phyloP scores from a whole-genome alignment of 1,284 basidiomycete species.

The Mycocalia duriaeana region DNA sequence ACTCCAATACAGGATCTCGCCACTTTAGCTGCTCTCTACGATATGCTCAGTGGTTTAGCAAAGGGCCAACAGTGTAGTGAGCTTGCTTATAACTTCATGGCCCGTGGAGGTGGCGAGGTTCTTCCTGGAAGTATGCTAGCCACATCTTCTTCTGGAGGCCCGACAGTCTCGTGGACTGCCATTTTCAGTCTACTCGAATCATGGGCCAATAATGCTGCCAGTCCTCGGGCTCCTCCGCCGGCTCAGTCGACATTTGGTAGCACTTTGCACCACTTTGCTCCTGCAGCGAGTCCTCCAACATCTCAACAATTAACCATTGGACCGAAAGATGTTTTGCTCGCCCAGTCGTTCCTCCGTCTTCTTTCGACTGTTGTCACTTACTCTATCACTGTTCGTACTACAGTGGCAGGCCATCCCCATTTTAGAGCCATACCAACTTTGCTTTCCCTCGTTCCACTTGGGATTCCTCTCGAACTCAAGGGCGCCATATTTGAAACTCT shows the following conservation, averaged over 20 bases:
- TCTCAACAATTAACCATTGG: conserved; percentile 53
- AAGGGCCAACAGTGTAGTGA: conserved; percentile 83
- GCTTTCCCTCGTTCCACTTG: conserved; percentile 74
- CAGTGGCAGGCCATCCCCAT: conserved; percentile 74
- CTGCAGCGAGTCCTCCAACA: conserved; percentile 30
- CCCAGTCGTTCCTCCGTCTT: conserved; percentile 78
- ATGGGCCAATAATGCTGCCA: conserved; percentile 34
- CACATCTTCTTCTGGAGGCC: conserved; percentile 32
- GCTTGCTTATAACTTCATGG: conserved; percentile 82
- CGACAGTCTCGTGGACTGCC: conserved; percentile 41
- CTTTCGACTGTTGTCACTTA: conserved; percentile 76
- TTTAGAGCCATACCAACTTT: conserved; percentile 79
- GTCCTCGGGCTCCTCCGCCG: conserved; percentile 24
- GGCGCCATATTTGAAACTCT: conserved; percentile 82
- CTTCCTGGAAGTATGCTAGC: conserved; percentile 47
- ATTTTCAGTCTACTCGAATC: conserved; percentile 42
- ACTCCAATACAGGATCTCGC: conserved; percentile 69
- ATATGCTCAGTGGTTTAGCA: conserved; percentile 84
- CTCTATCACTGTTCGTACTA: conserved; percentile 76
- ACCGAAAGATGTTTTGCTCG: conserved; percentile 73
- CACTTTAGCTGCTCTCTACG: conserved; percentile 78
- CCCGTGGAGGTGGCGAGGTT: conserved; percentile 58
- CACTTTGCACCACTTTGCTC: conserved; percentile 26
- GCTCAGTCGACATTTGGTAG: conserved; percentile 23
- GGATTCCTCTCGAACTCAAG: conserved; percentile 88